Base-by-base conservation (phyloP, 768 basidiomycete genomes). In the Podaxis sp. region DNA sequence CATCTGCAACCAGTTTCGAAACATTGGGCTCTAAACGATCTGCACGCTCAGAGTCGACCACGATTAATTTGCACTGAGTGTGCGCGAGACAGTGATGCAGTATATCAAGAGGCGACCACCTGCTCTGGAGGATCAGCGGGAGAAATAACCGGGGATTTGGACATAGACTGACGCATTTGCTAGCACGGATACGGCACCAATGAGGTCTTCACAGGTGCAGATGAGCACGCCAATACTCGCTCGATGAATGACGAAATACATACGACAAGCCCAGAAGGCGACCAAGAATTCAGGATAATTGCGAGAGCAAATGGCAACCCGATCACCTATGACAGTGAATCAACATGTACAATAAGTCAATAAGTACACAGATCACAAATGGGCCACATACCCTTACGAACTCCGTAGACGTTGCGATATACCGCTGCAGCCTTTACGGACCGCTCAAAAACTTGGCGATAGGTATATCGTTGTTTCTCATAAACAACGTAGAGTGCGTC, bases 251-350 rank as follows among this genome's bases (percentile, higher is more conserved):
- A 49, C 33, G 39, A 46, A 28, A 30, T 3, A 74, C 75, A 68
- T 51, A 73, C 82, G 80, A 64, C 77, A 78, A 9, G 82, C 84
- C 80, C 79, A 85, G 66, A 82, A 84, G 2, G 74, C 73, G 46
- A 79, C 71, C 8, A 82, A 60, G 65, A 75, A 83, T 42, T 82
- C 80, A 17, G 81, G 79, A 59, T 75, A 77, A 67, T 85, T 85
- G 26, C 82, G 76, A 57, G 80, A 77, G 61, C 79, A 78, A 40
- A 86, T 79, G 2, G 72, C 81, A 42, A 85, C 76, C 58, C 77
- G 69, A 63, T 80, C 78, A 26, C 79, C 77, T 76, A 26, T 17
- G 36, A 15, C n/a, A 40, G 40, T 12, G 24, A 4, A 26, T 46
- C n/a, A 57, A 28, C 6, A 17, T 46, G 19, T 46, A 46, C 19